Evolutionary conservation across 1,284 basidiomycete genomes (phyloP), one percentile per base, ranked within the genome.

Genomic region (Sporisorium sorghi): DNA sequence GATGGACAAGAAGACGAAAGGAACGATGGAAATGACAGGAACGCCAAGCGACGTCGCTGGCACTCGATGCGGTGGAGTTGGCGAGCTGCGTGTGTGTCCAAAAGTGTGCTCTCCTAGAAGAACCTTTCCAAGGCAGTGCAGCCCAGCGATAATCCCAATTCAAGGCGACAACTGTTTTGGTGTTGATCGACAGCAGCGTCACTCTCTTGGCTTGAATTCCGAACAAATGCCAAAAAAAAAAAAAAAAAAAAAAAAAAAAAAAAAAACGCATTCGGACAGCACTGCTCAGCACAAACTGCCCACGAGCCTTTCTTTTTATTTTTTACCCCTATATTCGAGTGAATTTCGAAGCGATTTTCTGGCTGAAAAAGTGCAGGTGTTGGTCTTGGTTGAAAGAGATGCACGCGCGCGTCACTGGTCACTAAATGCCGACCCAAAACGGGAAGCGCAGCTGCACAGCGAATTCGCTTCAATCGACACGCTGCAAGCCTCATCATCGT

Each of bases 171-270:
- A 14, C 30, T 17, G 19, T 46, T 40, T 37, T 30, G 49, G 49
- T 60, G 64, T 68, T 68, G 65, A 68, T 68, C 65, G 58, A 68
- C 65, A 58, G 55, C 65, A 53, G 46, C 44, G 46, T 49, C 46
- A 47, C 24, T 30, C 30, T 24, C n/a, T n/a, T n/a, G n/a, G 37
- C 53, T 46, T 37, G 40, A 44, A 43, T 23, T 54, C 19, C 24
- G 21, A 19, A 50, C 28, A 7, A 19, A n/a, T 21, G 21, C 39
- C 26, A 17, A 9, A 33, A 19, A n/a, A 33, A 33, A 51, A 39
- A 17, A 9, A 33, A 33, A 40, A 19, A 10, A 40, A 40, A 40
- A 5, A 43, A 46, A 44, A 15, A 21, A 26, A 17, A 44, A 37
- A 19, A n/a, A 19, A 19, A 40, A 50, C 35, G 39, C 37, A 49